Evolutionary conservation across 345 rosid species (phyloP).

Genomic region (Erysimum cheiranthoides): DNA sequence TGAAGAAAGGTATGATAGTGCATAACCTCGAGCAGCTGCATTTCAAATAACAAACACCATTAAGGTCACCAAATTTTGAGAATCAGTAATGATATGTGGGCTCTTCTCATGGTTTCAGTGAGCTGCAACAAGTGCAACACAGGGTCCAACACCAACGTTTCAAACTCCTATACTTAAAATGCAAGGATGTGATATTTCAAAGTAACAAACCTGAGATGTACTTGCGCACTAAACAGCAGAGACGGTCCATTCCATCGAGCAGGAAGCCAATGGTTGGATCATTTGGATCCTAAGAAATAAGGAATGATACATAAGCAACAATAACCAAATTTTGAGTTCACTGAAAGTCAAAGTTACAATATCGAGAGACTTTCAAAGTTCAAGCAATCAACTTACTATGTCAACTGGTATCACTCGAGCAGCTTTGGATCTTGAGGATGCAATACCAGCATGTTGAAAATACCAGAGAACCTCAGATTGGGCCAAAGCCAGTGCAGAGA

Average conservation of each 20-base stretch:
- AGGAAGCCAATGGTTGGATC: constrained; percentile 98
- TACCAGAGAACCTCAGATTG: constrained; percentile 98
- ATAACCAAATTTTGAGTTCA: constrained; percentile 26
- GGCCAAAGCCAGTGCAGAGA: constrained; percentile 94
- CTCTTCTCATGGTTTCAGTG: constrained; percentile 19
- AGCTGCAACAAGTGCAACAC: constrained; percentile 26
- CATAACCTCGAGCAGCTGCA: constrained; percentile 99
- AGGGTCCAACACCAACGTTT: constrained; percentile 21
- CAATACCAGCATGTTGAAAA: constrained; percentile 93
- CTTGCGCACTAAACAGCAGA: constrained; percentile 96
- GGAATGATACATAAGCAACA: constrained; percentile 18
- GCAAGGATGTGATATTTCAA: constrained; percentile 16
- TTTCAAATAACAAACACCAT: constrained; percentile 36
- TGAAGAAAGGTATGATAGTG: constrained; percentile 96
- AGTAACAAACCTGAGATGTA: constrained; percentile 76
- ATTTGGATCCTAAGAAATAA: constrained; percentile 78
- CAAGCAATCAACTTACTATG: constrained; percentile 59
- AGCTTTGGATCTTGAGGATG: constrained; percentile 79
- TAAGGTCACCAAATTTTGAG: constrained; percentile 29
- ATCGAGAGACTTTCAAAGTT: constrained; percentile 27
- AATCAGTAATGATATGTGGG: constrained; percentile 21
- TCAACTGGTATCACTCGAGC: constrained; percentile 78
- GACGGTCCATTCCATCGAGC: constrained; percentile 93
- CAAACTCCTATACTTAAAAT: constrained; percentile 7
- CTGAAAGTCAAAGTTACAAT: constrained; percentile 11